A percentile compares a stretch with the other conserved stretches of the same genome.
phyloP scores from a whole-genome alignment of 495 filamentous ascomycete species.

The Penicillium canariense region DNA sequence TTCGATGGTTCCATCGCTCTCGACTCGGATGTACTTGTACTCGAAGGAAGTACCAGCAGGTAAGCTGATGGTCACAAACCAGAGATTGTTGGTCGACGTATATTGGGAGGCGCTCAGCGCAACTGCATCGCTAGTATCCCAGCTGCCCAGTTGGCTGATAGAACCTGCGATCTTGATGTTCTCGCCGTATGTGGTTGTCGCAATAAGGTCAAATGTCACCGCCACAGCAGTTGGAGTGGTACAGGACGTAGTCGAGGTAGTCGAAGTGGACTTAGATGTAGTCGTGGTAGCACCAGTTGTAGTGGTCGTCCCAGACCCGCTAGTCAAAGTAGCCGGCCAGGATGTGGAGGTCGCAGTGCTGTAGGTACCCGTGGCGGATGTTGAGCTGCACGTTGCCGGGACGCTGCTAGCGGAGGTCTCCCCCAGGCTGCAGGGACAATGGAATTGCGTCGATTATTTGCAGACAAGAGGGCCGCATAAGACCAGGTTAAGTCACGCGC shows the following conservation, averaged over 20 bases:
- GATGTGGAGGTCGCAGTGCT: conserved; percentile 48
- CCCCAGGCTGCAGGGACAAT: conserved; percentile 55
- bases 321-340: conserved; percentile 56
- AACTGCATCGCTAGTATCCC: conserved; percentile 51
- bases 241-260: conserved; percentile 37
- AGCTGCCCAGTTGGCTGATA: conserved; percentile 53
- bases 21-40: conserved; percentile 68
- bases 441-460: conserved; percentile 47
- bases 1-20: conserved; percentile 48
- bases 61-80: conserved; percentile 52
- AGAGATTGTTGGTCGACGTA: conserved; percentile 53
- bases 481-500: conserved; percentile 56
- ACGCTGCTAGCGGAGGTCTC: conserved; percentile 52
- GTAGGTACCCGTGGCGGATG: conserved; percentile 59
- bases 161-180: conserved; percentile 59
- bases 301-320: conserved; percentile 27
- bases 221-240: conserved; percentile 46
- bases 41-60: conserved; percentile 52
- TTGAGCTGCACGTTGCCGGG: conserved; percentile 51
- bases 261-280: conserved; percentile 24
- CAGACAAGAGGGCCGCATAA: conserved; percentile 50
- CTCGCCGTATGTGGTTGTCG: conserved; percentile 55
- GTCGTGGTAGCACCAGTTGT: conserved; percentile 32
- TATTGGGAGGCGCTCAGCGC: conserved; percentile 54
- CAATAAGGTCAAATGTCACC: conserved; percentile 58